phyloP scores from a whole-genome alignment of 75 land plant genomes.

The Gnetum montanum region DNA sequence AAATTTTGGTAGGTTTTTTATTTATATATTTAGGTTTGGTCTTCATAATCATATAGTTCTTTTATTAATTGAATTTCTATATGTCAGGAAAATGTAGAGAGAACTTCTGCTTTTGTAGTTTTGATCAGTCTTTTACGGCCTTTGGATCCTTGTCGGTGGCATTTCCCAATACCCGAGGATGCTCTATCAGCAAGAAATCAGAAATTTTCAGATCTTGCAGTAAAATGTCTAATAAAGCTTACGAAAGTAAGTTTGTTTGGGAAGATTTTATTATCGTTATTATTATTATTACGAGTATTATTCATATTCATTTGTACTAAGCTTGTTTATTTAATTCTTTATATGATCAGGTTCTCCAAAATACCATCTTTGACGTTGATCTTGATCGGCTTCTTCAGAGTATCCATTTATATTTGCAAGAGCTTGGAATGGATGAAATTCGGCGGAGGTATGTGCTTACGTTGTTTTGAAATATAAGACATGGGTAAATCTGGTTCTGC shows the following conservation, averaged over 20 bases:
- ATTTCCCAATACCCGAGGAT: constrained; percentile 56
- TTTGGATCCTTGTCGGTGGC: constrained; percentile 78
- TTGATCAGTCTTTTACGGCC: constrained; percentile 81
- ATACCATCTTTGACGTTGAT: constrained; percentile 87
- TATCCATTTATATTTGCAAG: constrained; percentile 92
- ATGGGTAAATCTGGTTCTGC: neutral
- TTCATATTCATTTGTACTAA: neutral
- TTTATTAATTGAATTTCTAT: neutral
- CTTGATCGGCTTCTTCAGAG: constrained; percentile 94
- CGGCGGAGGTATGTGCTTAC: constrained; percentile 57
- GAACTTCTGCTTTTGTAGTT: constrained; percentile 96
- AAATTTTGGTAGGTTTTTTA: constrained; percentile 65
- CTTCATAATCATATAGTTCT: neutral
- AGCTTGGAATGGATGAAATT: constrained; percentile 98
- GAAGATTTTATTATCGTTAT: neutral
- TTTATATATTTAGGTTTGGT: neutral
- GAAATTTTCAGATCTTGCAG: constrained; percentile 94
- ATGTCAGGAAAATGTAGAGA: constrained; percentile 95
- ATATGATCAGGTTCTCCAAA: constrained; percentile 77
- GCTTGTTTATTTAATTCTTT: too few species aligned
- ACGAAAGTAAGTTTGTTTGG: constrained; percentile 62
- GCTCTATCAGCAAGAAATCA: constrained; percentile 45
- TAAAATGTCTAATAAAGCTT: constrained; percentile 93
- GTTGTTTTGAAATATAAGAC: too few species aligned
- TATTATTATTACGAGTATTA: neutral